Evolutionary conservation across 345 rosid species (phyloP), one percentile per base, ranked within the genome.

Genomic region (Atalantia buxifolia): DNA sequence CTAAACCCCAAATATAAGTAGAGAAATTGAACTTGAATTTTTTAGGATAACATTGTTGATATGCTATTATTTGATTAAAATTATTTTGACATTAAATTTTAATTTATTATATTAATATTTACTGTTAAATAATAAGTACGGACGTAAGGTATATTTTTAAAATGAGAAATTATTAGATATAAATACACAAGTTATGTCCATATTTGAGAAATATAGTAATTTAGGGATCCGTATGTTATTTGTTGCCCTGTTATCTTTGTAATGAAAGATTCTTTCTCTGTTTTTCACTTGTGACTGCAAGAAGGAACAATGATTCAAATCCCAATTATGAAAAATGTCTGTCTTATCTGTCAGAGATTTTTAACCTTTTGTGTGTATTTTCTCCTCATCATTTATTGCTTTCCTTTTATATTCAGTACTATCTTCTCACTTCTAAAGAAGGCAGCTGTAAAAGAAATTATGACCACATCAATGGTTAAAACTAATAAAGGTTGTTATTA

Each of bases 301-400:
- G 50, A 48, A 27, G 19, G n/a, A 12, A 60, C 77, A 71, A 81
- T 80, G 69, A 81, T 87, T 79, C 83, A 85, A 76, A 83, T 81
- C 79, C 88, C 87, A 80, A 83, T 72, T 78, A 72, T 83, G 55
- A 64, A 59, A 30, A 27, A 21, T n/a, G 12, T 60, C 25, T 60
- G 48, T 18, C 77, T 69, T 69, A 19, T 57, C 22, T 5, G 72
- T 74, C 81, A 64, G 78, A 68, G 8, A 7, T 22, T 66, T 53
- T 71, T 77, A 35, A 21, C 48, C 55, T 57, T 66, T 33, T 33
- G 35, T 14, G 0, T 21, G 33, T 25, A 21, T 62, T 71, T 65
- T 57, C 22, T 59, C 9, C 62, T 2, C 30, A 77, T 56, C 59
- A 50, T 31, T 18, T 27, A 14, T 12, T 36, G 18, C 42, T 0